Evolutionary conservation across 2,329 filamentous ascomycete species (phyloP).

Genomic region (Amauroascus verrucosus): DNA sequence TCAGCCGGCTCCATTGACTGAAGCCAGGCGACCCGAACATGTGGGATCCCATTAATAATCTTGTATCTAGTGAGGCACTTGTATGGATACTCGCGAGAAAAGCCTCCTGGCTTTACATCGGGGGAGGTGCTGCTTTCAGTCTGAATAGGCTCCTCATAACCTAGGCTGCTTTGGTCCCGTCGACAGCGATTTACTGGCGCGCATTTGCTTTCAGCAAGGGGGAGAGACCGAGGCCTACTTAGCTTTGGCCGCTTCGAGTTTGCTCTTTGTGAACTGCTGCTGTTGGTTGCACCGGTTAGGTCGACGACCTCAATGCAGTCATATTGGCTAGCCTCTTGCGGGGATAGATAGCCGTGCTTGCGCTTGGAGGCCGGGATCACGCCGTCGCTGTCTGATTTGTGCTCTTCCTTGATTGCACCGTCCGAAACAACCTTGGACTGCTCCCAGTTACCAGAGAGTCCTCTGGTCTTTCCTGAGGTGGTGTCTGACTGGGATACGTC

Average conservation of each 20-base stretch:
- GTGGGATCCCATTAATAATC: conserved; percentile 3
- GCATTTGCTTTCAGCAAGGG: neutral
- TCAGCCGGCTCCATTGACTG: conserved; percentile 1
- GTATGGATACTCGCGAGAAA: conserved; percentile 5
- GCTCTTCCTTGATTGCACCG: neutral
- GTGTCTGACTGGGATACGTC: neutral
- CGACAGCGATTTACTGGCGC: neutral
- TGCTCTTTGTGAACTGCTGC: neutral
- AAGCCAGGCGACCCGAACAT: conserved; percentile 2
- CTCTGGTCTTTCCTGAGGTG: neutral
- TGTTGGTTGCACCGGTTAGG: neutral
- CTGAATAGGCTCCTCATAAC: conserved; percentile 4
- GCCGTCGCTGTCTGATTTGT: neutral
- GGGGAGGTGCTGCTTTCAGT: conserved; percentile 8
- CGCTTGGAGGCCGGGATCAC: neutral
- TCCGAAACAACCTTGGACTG: neutral
- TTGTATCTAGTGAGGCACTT: conserved; percentile 4
- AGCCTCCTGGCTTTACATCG: neutral
- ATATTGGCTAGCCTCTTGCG: conserved; percentile 4
- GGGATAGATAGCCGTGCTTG: conserved; percentile 1
- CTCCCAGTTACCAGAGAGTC: conserved; percentile 1
- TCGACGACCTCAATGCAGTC: conserved; percentile 3
- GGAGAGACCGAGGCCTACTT: neutral
- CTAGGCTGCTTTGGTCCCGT: conserved; percentile 2
- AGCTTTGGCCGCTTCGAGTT: conserved; percentile 2